These are phyloP conservation scores for Aphanomyces astaci DNA, from an alignment of 352 stramenopile genomes.

Conservation along the genomic window DNA sequence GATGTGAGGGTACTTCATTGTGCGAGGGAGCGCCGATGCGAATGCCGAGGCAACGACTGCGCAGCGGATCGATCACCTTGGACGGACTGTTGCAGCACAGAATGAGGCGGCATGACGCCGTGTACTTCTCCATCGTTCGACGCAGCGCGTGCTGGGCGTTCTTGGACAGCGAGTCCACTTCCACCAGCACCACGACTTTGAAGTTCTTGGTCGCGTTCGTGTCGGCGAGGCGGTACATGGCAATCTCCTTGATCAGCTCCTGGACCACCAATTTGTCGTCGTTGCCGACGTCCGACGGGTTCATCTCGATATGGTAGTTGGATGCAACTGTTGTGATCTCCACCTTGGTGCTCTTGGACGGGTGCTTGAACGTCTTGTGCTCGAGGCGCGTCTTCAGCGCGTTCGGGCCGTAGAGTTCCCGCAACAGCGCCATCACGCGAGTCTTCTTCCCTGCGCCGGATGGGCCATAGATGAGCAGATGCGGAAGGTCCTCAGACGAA, in stretches of 20 bases:
- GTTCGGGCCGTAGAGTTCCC: constrained; percentile 92
- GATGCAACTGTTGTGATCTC: constrained; percentile 97
- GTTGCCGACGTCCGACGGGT: constrained; percentile 93
- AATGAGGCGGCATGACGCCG: constrained; percentile 93
- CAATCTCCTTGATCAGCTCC: constrained; percentile 99
- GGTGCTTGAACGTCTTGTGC: constrained; percentile 89
- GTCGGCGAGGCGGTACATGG: constrained; percentile 82
- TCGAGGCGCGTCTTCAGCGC: constrained; percentile 87
- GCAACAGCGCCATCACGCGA: constrained; percentile 93
- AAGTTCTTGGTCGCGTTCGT: constrained; percentile 65
- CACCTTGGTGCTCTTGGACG: constrained; percentile 84
- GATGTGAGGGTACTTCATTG: constrained; percentile 63
- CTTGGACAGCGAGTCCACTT: constrained; percentile 96
- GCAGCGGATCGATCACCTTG: constrained; percentile 97
- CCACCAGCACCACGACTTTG: constrained; percentile 94
- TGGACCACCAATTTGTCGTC: constrained; percentile 97
- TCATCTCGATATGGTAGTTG: constrained; percentile 99
- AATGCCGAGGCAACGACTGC: constrained; percentile 92
- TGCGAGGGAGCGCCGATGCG: constrained; percentile 88
- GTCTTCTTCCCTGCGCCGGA: constrained; percentile 98
- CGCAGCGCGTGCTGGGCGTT: constrained; percentile 96
- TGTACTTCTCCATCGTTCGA: constrained; percentile 97
- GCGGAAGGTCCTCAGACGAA: constrained; percentile 81
- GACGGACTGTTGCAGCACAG: constrained; percentile 95
- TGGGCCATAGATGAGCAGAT: constrained; percentile 98